These are phyloP conservation scores for Fraxinus xanthoxyloides DNA, from an alignment of 305 asterid species.

Conservation along the genomic window DNA sequence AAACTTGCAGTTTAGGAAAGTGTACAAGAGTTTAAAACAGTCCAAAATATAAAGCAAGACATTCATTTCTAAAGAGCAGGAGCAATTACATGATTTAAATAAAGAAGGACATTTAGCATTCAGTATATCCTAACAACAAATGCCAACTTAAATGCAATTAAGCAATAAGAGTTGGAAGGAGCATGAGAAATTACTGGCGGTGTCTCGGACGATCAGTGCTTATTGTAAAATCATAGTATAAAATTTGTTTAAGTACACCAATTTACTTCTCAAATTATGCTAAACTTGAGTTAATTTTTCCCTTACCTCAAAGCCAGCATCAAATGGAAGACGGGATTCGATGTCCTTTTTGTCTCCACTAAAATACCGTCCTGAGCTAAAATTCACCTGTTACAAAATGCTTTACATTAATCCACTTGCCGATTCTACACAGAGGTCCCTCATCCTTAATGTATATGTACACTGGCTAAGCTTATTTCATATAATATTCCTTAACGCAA, in stretches of 20 bases:
- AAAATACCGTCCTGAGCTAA: slow-evolving; percentile 95
- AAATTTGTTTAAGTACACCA: not conserved
- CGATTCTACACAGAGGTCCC: slow-evolving; percentile 2
- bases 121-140: not conserved
- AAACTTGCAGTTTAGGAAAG: not conserved
- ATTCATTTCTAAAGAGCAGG: not conserved
- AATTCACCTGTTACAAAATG: slow-evolving; percentile 70
- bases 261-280: not conserved
- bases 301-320: slow-evolving; percentile 96
- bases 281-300: not conserved
- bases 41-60: not conserved
- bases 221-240: not conserved
- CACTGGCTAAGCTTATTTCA: not conserved
- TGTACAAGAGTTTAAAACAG: not conserved
- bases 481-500: not conserved
- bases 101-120: not conserved
- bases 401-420: slow-evolving; percentile 21
- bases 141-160: not conserved
- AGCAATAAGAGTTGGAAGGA: not conserved
- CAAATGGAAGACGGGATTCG: slow-evolving; percentile 81
- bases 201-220: not conserved
- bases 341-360: slow-evolving; percentile 60
- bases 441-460: not conserved
- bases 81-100: not conserved
- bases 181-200: slow-evolving; percentile 10